These are phyloP conservation scores for Salvia rosmarinus DNA, from an alignment of 257 asterid genomes.

Conservation along the genomic window DNA sequence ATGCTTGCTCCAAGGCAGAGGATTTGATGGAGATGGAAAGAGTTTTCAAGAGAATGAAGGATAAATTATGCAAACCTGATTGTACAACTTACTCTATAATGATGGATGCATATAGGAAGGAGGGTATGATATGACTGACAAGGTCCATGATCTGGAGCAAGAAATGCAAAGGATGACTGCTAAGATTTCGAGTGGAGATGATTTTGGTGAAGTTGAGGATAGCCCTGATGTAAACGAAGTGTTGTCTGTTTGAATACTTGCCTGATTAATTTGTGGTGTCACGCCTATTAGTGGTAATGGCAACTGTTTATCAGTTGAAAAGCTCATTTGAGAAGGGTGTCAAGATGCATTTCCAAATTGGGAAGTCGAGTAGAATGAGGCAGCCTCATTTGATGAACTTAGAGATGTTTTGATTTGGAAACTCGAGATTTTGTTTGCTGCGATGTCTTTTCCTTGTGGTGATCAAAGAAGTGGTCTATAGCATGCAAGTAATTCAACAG, in stretches of 20 bases:
- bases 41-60: slow-evolving; percentile 85
- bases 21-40: slow-evolving; percentile 93
- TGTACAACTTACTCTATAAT: slow-evolving; percentile 66
- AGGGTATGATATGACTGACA: slow-evolving; percentile 89
- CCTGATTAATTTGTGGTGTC: neutral
- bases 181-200: slow-evolving; percentile 30
- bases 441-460: no score
- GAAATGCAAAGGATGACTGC: slow-evolving; percentile 43
- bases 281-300: neutral
- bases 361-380: slow-evolving; percentile 3
- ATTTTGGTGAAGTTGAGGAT: slow-evolving; percentile 36
- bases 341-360: neutral
- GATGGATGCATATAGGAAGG: slow-evolving; percentile 79
- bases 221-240: slow-evolving; percentile 23
- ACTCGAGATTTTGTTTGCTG: neutral
- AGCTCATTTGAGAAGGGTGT: slow-evolving; percentile 13
- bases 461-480: neutral
- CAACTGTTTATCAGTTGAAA: neutral
- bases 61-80: slow-evolving; percentile 67
- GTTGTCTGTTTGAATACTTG: slow-evolving; percentile 24
- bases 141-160: slow-evolving; percentile 73
- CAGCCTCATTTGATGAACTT: neutral
- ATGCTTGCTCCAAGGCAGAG: slow-evolving; percentile 82
- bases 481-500: neutral
- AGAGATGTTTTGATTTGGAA: neutral